phyloP scores from a whole-genome alignment of 2,329 filamentous ascomycete genomes.

The Sordariomycetes sp. region DNA sequence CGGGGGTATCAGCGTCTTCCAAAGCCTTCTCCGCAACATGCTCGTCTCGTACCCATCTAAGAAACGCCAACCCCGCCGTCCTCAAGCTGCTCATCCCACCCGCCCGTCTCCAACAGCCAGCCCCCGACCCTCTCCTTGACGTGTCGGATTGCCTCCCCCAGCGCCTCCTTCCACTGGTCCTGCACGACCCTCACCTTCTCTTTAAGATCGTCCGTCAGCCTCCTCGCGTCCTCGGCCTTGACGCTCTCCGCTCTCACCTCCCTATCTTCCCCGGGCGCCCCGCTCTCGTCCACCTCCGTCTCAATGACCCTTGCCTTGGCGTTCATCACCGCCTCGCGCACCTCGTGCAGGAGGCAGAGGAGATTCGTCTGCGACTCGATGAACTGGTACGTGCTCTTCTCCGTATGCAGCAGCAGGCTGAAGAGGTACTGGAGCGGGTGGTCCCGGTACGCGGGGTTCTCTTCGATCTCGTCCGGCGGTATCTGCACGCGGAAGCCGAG shows the following conservation, averaged over 20 bases:
- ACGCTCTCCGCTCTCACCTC: conserved; percentile 40
- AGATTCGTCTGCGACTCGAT: conserved; percentile 92
- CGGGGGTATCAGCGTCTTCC: conserved; percentile 11
- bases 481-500: conserved; percentile 62
- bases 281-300: conserved; percentile 42
- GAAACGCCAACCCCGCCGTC: conserved; percentile 40
- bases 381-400: conserved; percentile 92
- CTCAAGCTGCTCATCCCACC: conserved; percentile 73
- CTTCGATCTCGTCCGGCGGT: conserved; percentile 66
- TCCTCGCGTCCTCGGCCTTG: conserved; percentile 54
- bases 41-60: conserved; percentile 13
- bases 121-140: conserved; percentile 66
- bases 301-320: conserved; percentile 59
- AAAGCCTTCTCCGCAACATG: conserved; percentile 2
- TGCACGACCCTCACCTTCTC: conserved; percentile 88
- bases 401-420: conserved; percentile 71
- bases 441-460: conserved; percentile 71
- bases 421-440: conserved; percentile 89
- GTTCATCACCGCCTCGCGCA: conserved; percentile 66
- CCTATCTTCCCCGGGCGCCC: conserved; percentile 19
- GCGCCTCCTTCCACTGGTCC: conserved; percentile 77
- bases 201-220: conserved; percentile 77
- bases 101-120: conserved; percentile 67
- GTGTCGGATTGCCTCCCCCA: conserved; percentile 65
- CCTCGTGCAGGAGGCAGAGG: conserved; percentile 81